Evolutionary conservation across 2,329 filamentous ascomycete species (phyloP), one percentile per base, ranked within the genome.

Genomic region (Mycogone perniciosa): DNA sequence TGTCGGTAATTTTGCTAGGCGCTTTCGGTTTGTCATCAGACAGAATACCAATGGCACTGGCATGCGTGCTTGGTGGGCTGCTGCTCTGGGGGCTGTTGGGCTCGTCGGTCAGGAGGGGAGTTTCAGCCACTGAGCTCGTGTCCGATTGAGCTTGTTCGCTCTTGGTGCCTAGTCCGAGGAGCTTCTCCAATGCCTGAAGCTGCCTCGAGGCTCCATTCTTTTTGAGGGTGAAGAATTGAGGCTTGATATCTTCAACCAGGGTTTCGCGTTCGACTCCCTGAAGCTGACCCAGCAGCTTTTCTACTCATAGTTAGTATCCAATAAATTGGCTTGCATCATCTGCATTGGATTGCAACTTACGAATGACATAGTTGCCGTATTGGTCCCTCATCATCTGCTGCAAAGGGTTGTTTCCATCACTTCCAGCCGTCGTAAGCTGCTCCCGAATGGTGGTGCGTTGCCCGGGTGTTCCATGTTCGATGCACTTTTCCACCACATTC

Each of bases 341-440:
- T 20, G 9, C 44, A 40, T 8, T 26, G n/a, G 29, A 82, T 10
- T 8, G 4, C 7, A 9, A 67, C 89, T 82, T 81, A 95, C 90
- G 92, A 55, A 97, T 86, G 5, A 97, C 92, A 65, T 97, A 99
- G 67, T 99, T 99, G 54, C 89, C 93, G 66, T 85, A 97, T 57
- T 89, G 86, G 64, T 99, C 92, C 57, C 85, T 88, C 77, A 96
- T 90, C 70, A 96, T 77, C 26, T 79, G 75, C 55, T 86, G 77
- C 35, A 97, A 71, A n/a, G 84, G 81, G 50, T 76, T 85, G 50
- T 83, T 81, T 9, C 86, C 86, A 40, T 86, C 80, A 6, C 79
- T 76, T 48, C 80, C 80, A 11, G 75, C 65, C 1, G 76, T 75
- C 2, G 78, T 83, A 29, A 91, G 72, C 52, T 80, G 76, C 45